Percentiles rank a stretch among this genome's conserved stretches.
Evolutionary conservation across 768 basidiomycete genomes (phyloP).

Genomic region (Calvatia gigantea): DNA sequence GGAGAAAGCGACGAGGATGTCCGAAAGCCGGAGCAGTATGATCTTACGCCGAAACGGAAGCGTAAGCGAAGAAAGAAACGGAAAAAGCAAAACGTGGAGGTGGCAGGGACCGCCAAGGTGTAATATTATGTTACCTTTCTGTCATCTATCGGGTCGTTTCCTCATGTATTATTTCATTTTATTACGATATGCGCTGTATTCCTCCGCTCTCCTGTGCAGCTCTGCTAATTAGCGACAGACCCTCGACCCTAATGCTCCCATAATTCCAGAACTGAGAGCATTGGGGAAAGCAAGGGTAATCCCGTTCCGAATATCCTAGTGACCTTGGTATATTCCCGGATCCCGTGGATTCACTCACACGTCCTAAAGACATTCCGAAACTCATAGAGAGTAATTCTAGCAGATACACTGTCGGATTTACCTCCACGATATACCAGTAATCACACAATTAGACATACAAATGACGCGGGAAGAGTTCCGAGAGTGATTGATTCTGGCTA

Average conservation of each 20-base stretch:
- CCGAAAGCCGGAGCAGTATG: conserved; percentile 14
- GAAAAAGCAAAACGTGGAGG: conserved; percentile 27
- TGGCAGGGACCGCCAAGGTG: background rate
- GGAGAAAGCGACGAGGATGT: conserved; percentile 30
- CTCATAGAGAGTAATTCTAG: background rate
- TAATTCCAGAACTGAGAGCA: background rate
- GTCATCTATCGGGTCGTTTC: background rate
- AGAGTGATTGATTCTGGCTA: no score
- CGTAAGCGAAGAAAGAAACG: conserved; percentile 52
- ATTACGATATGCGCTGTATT: background rate
- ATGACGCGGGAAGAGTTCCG: background rate
- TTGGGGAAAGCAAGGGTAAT: background rate
- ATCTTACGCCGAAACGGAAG: conserved; percentile 45
- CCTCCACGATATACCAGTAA: no score
- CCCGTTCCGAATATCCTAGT: no score
- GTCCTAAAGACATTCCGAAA: background rate
- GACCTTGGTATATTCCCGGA: no score
- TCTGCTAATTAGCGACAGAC: background rate
- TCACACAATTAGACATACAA: background rate
- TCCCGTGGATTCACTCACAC: no score
- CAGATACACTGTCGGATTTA: background rate
- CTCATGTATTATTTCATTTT: background rate
- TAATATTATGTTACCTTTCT: background rate
- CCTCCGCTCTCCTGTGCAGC: background rate
- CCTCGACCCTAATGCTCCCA: background rate